phyloP scores from a whole-genome alignment of 306 rosid species.

The Lotus japonicus region DNA sequence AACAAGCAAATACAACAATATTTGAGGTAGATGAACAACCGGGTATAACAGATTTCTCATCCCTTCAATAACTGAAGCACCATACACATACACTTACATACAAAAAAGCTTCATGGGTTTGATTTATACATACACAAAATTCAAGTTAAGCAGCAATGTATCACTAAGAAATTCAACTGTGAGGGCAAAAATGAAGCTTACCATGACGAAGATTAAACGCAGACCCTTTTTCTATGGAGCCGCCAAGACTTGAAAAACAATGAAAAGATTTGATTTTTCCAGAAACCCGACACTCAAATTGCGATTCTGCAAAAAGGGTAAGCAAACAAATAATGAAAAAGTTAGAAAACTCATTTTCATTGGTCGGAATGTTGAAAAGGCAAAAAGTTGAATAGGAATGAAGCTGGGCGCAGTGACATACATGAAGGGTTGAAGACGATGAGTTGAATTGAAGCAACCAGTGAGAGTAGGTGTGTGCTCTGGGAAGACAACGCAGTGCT shows the following conservation, averaged over 20 bases:
- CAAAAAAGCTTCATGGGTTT: background rate
- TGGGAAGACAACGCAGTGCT: no score
- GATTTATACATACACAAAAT: background rate
- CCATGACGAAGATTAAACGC: slow-evolving; percentile 29
- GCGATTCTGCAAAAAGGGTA: background rate
- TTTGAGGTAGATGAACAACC: no score
- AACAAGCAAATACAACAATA: background rate
- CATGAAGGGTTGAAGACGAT: no score
- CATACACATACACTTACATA: background rate
- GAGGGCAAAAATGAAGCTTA: slow-evolving; percentile 6
- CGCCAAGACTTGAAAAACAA: background rate
- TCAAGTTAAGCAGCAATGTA: background rate
- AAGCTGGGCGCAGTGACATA: background rate
- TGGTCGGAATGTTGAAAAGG: background rate
- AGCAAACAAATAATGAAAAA: background rate
- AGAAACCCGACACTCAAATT: background rate
- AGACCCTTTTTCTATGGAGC: background rate
- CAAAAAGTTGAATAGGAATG: background rate
- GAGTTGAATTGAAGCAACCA: no score
- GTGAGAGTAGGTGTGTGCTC: no score
- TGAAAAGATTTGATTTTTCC: background rate
- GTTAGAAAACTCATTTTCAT: background rate
- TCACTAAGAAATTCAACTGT: background rate
- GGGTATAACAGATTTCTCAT: background rate
- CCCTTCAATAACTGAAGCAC: background rate